These are phyloP conservation scores for Fusarium praegraminearum DNA, from an alignment of 2,329 filamentous ascomycete genomes.

Conservation along the genomic window DNA sequence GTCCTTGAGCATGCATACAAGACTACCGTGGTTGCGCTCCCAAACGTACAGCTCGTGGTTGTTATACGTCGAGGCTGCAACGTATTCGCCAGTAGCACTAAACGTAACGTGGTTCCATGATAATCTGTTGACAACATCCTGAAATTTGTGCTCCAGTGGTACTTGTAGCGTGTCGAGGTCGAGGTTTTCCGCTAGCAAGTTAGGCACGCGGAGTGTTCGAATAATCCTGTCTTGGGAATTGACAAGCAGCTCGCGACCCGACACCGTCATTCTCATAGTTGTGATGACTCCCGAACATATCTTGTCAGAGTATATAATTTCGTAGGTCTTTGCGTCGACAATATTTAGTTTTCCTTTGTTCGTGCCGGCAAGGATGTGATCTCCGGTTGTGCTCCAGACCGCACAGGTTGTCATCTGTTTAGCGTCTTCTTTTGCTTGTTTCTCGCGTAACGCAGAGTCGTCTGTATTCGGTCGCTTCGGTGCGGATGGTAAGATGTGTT, in stretches of 20 bases:
- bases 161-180: slow-evolving; percentile 89
- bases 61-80: slow-evolving; percentile 96
- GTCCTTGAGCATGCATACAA: slow-evolving; percentile 96
- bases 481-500: slow-evolving; percentile 82
- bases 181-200: slow-evolving; percentile 75
- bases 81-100: slow-evolving; percentile 93
- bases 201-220: slow-evolving; percentile 89
- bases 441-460: slow-evolving; percentile 79
- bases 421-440: slow-evolving; percentile 89
- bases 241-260: slow-evolving; percentile 87
- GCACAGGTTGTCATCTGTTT: slow-evolving; percentile 96
- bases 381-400: slow-evolving; percentile 85
- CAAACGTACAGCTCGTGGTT: slow-evolving; percentile 99
- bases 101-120: slow-evolving; percentile 99
- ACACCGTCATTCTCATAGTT: slow-evolving; percentile 82
- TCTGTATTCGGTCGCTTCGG: slow-evolving; percentile 80
- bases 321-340: slow-evolving; percentile 82
- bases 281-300: slow-evolving; percentile 90
- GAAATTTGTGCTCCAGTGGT: slow-evolving; percentile 96
- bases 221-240: slow-evolving; percentile 97
- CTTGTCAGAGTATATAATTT: slow-evolving; percentile 90
- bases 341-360: slow-evolving; percentile 98
- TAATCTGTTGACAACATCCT: slow-evolving; percentile 94
- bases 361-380: slow-evolving; percentile 91
- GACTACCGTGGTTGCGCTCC: slow-evolving; percentile 92